Conservation (phyloP, 2,329 filamentous ascomycete genomes). For the Geosmithia morbida region DNA sequence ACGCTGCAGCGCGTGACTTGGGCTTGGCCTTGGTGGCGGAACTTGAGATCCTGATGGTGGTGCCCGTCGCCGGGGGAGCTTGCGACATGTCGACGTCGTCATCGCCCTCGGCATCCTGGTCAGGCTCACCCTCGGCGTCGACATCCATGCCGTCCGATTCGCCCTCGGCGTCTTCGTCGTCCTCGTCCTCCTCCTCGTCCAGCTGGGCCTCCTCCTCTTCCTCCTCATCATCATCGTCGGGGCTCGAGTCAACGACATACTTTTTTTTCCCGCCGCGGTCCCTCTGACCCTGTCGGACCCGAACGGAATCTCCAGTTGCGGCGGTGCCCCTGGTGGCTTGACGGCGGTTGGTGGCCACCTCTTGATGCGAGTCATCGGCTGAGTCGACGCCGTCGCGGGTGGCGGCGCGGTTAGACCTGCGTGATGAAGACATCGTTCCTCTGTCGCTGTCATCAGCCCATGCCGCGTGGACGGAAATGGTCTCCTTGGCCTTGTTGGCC, state of each 20-base stretch:
- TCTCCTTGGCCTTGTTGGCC: conserved; percentile 25
- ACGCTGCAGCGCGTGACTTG: conserved; percentile 2
- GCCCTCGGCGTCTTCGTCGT: conserved; percentile 19
- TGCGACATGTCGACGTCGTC: conserved; percentile 26
- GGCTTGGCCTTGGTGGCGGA: conserved; percentile 9
- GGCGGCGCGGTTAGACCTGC: conserved; percentile 32
- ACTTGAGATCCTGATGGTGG: conserved; percentile 31
- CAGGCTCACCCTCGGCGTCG: conserved; percentile 20
- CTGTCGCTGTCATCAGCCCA: conserved; percentile 24
- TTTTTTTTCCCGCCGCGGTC: conserved; percentile 43
- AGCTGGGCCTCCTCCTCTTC: conserved; percentile 20
- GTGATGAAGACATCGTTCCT: conserved; percentile 30
- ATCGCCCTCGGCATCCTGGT: conserved; percentile 23
- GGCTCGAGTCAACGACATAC: conserved; percentile 42
- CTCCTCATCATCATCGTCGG: conserved; percentile 27
- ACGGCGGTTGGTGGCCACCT: conserved; percentile 34
- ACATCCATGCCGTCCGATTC: conserved; percentile 16
- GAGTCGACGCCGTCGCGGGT: conserved; percentile 13
- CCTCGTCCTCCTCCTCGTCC: conserved; percentile 26
- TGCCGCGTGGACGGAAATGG: conserved; percentile 25
- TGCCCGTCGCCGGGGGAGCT: conserved; percentile 14
- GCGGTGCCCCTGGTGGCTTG: conserved; percentile 26
- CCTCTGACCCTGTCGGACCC: conserved; percentile 32
- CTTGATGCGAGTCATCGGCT: conserved; percentile 23
- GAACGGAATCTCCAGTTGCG: conserved; percentile 21